phyloP scores from a whole-genome alignment of 2,329 filamentous ascomycete species.

The Verruconis gallopava region DNA sequence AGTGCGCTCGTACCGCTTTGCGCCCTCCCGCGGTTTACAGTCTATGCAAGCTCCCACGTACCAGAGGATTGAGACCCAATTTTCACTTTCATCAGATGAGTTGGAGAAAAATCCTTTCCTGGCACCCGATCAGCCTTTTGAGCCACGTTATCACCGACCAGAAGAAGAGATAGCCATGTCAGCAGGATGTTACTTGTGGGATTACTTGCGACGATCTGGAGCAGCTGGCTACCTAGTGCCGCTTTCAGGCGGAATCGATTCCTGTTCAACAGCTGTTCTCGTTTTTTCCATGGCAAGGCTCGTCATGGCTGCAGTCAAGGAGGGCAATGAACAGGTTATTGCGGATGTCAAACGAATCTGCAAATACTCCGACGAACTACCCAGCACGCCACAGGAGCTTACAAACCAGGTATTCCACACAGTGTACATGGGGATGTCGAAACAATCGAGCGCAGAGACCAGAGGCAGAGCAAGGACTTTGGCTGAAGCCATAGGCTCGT shows the following conservation, averaged over 20 bases:
- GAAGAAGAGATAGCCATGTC: constrained; percentile 48
- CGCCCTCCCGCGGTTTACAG: constrained; percentile 43
- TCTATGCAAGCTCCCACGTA: constrained; percentile 38
- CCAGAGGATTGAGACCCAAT: constrained; percentile 30
- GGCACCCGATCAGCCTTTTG: constrained; percentile 31
- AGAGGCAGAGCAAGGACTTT: constrained; percentile 52
- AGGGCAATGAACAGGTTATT: constrained; percentile 42
- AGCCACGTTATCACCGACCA: constrained; percentile 43
- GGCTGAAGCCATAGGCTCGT: constrained; percentile 48
- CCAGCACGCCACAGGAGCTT: constrained; percentile 46
- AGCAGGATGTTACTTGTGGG: constrained; percentile 54
- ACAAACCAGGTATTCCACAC: constrained; percentile 48
- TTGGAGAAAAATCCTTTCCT: constrained; percentile 33
- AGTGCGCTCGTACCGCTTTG: constrained; percentile 46
- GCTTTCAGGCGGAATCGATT: constrained; percentile 48
- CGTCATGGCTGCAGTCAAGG: constrained; percentile 39
- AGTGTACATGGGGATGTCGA: constrained; percentile 53
- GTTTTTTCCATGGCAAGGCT: constrained; percentile 38
- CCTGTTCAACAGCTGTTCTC: constrained; percentile 41
- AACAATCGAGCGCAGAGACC: constrained; percentile 35
- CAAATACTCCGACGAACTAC: constrained; percentile 34
- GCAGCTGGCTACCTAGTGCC: constrained; percentile 45
- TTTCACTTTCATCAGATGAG: constrained; percentile 29
- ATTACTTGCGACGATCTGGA: constrained; percentile 42
- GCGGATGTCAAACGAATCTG: constrained; percentile 37